Percentiles rank a stretch among this genome's conserved stretches.
phyloP scores from a whole-genome alignment of 1,284 basidiomycete genomes.

The Pterulicium gracile region DNA sequence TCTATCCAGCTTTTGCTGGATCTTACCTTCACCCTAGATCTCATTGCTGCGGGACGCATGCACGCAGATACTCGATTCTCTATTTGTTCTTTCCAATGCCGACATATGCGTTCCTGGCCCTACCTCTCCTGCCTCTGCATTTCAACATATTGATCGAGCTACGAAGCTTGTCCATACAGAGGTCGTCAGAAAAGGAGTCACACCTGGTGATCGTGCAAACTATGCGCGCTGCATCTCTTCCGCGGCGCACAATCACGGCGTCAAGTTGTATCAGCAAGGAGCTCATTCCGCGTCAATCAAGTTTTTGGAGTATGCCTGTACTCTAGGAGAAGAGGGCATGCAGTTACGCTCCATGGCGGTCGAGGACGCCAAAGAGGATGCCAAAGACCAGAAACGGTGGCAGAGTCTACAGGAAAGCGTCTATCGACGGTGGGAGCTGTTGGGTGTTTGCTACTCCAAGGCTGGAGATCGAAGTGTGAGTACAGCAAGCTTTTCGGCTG shows the following conservation, averaged over 20 bases:
- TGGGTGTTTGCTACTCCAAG: slow-evolving; percentile 66
- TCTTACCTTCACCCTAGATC: too few relatives aligned
- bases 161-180: slow-evolving; percentile 21
- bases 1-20: too few relatives aligned
- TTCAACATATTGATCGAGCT: slow-evolving; percentile 38
- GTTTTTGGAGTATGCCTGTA: slow-evolving; percentile 53
- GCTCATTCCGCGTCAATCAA: slow-evolving; percentile 49
- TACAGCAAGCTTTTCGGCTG: slow-evolving; percentile 5
- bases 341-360: slow-evolving; percentile 21
- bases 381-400: slow-evolving; percentile 40
- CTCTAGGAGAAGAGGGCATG: slow-evolving; percentile 26
- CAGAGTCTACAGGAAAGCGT: slow-evolving; percentile 49
- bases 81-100: slow-evolving; percentile 48
- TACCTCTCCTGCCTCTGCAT: slow-evolving; percentile 37
- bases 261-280: slow-evolving; percentile 48
- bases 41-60: background rate
- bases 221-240: slow-evolving; percentile 57
- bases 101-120: slow-evolving; percentile 33
- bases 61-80: slow-evolving; percentile 29
- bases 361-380: slow-evolving; percentile 9
- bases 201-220: slow-evolving; percentile 30
- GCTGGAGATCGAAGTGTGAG: slow-evolving; percentile 59
- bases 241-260: slow-evolving; percentile 55
- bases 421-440: slow-evolving; percentile 65
- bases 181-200: slow-evolving; percentile 8